These are phyloP conservation scores for Populus trichocarpa DNA, from an alignment of 441 rosid genomes.

Conservation along the genomic window DNA sequence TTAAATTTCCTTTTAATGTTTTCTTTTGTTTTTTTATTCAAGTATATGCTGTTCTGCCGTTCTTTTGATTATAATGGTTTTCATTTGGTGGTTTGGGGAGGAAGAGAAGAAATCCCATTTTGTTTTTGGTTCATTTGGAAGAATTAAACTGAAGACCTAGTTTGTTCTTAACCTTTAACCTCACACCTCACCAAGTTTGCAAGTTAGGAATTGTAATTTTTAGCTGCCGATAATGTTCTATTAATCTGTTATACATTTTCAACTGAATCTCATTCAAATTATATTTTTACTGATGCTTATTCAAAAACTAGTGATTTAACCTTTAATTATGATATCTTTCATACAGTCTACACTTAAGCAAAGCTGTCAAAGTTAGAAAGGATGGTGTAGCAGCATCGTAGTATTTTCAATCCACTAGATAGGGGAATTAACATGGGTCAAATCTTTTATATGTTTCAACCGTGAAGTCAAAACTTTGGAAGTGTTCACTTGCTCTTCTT, in stretches of 20 bases:
- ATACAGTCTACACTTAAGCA: too few species aligned
- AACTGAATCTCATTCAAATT: too few species aligned
- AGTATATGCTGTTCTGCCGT: background rate
- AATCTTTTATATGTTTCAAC: background rate
- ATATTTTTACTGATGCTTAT: too few species aligned
- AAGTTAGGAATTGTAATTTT: too few species aligned
- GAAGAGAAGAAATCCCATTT: background rate
- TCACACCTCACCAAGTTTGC: too few species aligned
- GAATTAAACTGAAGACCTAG: background rate
- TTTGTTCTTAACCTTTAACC: too few species aligned
- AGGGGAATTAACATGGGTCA: background rate
- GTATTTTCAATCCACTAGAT: background rate
- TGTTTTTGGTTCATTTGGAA: background rate
- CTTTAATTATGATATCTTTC: too few species aligned
- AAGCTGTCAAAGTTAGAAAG: background rate
- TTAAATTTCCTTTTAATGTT: too few species aligned
- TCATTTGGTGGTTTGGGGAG: background rate
- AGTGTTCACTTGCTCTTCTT: background rate
- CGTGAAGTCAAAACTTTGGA: background rate
- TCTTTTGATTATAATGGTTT: background rate
- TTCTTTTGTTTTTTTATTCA: background rate
- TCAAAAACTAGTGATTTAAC: too few species aligned
- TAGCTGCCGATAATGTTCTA: too few species aligned
- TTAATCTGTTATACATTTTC: too few species aligned
- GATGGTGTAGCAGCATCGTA: background rate